Conservation (phyloP, 345 rosid genomes). For the Cardamine chenopodiifolia region DNA sequence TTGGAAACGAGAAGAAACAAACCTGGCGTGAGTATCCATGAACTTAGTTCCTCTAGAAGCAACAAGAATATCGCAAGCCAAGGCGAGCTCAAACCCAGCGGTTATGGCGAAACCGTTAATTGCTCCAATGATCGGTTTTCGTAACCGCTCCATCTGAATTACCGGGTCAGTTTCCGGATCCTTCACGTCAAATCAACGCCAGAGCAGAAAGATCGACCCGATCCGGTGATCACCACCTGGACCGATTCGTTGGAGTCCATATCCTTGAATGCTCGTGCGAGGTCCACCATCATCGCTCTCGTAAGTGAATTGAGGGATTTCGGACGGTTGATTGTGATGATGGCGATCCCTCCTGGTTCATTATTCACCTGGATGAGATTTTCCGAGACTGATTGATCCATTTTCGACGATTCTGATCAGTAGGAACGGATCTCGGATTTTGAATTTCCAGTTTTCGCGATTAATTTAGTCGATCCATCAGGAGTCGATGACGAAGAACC, state of each 20-base stretch:
- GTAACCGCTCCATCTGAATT: constrained; percentile 76
- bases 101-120: constrained; percentile 86
- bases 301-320: constrained; percentile 86
- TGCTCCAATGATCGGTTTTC: constrained; percentile 86
- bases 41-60: constrained; percentile 81
- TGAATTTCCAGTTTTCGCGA: neutral
- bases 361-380: constrained; percentile 62
- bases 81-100: constrained; percentile 86
- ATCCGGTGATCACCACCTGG: constrained; percentile 65
- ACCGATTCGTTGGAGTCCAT: constrained; percentile 61
- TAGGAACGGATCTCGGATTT: neutral
- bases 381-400: constrained; percentile 45
- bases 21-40: constrained; percentile 90
- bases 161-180: constrained; percentile 73
- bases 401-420: constrained; percentile 27
- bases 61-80: constrained; percentile 83
- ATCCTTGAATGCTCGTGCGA: constrained; percentile 66
- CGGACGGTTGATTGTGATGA: constrained; percentile 86
- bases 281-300: constrained; percentile 65
- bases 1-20: neutral
- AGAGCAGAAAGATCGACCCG: constrained; percentile 88
- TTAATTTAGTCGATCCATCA: neutral
- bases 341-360: constrained; percentile 62
- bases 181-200: constrained; percentile 90
- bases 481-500: constrained; percentile 21